Evolutionary conservation across 495 filamentous ascomycete species (phyloP), one percentile per base, ranked within the genome.

Genomic region (Thermothielavioides terrestris): DNA sequence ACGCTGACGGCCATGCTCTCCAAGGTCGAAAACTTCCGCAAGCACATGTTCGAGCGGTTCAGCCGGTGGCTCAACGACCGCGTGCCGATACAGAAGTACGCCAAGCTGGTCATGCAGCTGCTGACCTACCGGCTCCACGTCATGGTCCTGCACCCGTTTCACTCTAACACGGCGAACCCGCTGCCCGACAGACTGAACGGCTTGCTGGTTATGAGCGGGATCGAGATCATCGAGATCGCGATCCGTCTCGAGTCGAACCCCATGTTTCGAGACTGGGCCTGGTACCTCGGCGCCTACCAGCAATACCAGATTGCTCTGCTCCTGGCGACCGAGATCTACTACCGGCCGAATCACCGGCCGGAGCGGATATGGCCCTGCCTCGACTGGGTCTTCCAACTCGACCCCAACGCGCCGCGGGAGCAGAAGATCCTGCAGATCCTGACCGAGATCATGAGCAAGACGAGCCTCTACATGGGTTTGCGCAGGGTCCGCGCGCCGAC

Each of bases 331-430:
- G 76, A 78, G 55, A 59, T 78, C 1, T 83, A 76, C 60, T 73
- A 74, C 20, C 72, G 74, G 42, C 80, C 81, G 1, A 64, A 76
- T 49, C 70, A 72, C 42, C 66, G 64, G 45, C 67, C 79, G 18
- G 69, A 74, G 26, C 72, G 82, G 22, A 82, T 86, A 40, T 88
- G 84, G 84, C 63, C 67, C 6, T 84, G 79, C 50, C 68, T 88
- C 10, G 82, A 87, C 57, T 86, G 81, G 59, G 79, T 84, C 37
- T 88, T 86, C 55, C 73, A 77, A 27, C 63, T 81, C n/a, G 74
- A 79, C 10, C 55, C 66, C 1, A 67, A 71, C 40, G 56, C 77
- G 25, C 53, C 72, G 20, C 64, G 65, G 8, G 64, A 69, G 28
- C 40, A 63, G 6, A 75, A 73, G 58, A 62, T 61, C 32, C 7